A percentile compares a stretch with the other conserved stretches of the same genome.
phyloP scores from a whole-genome alignment of 768 basidiomycete species.

The Rhodotorula babjevae region DNA sequence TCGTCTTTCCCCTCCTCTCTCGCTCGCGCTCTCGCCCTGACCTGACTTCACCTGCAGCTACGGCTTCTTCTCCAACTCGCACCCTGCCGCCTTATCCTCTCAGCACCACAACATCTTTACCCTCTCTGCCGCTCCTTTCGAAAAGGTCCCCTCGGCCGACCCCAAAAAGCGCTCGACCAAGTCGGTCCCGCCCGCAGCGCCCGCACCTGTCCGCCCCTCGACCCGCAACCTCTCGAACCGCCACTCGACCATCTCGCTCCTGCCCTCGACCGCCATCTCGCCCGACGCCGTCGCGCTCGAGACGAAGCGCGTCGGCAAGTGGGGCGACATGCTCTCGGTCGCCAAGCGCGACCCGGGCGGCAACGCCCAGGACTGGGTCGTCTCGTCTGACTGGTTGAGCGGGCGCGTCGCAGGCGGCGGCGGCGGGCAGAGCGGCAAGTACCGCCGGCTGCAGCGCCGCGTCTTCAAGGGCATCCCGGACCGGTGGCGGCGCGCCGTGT shows the following conservation, averaged over 20 bases:
- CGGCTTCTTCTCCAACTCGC: conserved; percentile 76
- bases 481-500: conserved; percentile 86
- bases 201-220: conserved; percentile 38
- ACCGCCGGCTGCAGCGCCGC: conserved; percentile 54
- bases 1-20: neutral
- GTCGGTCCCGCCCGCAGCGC: conserved; percentile 26
- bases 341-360: conserved; percentile 66
- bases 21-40: neutral
- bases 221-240: conserved; percentile 33
- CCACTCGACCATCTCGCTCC: conserved; percentile 42
- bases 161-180: conserved; percentile 47
- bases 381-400: conserved; percentile 43
- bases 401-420: conserved; percentile 5
- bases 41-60: conserved; percentile 56
- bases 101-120: conserved; percentile 74
- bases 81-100: conserved; percentile 46
- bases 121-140: conserved; percentile 59
- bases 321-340: conserved; percentile 77
- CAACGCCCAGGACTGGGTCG: conserved; percentile 70
- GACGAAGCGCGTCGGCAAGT: conserved; percentile 72
- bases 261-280: conserved; percentile 44
- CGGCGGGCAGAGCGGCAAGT: conserved; percentile 31
- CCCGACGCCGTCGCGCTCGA: conserved; percentile 58
- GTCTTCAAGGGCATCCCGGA: conserved; percentile 96
- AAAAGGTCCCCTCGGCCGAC: conserved; percentile 58